phyloP scores from a whole-genome alignment of 1,284 basidiomycete species.

The Apiotrichum sp. region DNA sequence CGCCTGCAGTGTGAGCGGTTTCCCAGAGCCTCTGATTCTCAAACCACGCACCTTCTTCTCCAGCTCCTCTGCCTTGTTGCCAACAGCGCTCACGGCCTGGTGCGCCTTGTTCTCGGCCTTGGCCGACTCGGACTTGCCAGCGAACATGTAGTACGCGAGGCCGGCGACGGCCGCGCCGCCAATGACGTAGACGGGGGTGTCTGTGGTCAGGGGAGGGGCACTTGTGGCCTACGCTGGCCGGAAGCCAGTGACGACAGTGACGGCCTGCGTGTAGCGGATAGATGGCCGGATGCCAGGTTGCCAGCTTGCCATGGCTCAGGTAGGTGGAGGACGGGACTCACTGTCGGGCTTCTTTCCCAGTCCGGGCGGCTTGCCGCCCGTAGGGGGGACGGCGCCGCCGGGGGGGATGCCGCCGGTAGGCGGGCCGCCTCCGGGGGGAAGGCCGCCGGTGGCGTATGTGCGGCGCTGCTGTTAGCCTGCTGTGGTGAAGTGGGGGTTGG shows the following conservation, averaged over 20 bases:
- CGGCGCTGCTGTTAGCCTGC: neutral
- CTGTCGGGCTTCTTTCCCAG: neutral
- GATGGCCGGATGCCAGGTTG: too few species aligned
- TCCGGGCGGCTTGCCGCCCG: neutral
- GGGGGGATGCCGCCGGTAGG: neutral
- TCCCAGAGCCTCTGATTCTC: neutral
- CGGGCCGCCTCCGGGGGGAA: neutral
- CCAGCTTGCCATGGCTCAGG: too few species aligned
- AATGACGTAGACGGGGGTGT: constrained; percentile 1
- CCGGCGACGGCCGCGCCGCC: neutral
- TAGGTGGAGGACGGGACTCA: neutral
- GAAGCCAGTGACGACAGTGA: too few species aligned
- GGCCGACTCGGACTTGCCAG: neutral
- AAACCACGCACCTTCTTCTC: neutral
- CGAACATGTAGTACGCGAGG: neutral
- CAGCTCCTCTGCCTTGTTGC: neutral
- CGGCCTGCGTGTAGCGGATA: too few species aligned
- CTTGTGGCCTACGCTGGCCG: too few species aligned
- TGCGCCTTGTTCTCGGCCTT: neutral
- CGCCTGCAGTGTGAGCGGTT: neutral
- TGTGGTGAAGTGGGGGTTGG: neutral
- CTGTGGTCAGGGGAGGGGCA: neutral
- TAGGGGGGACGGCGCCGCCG: neutral
- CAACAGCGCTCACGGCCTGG: neutral
- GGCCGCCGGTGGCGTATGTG: neutral